Conservation (phyloP, 768 basidiomycete species). For the Lenzites betulinus region DNA sequence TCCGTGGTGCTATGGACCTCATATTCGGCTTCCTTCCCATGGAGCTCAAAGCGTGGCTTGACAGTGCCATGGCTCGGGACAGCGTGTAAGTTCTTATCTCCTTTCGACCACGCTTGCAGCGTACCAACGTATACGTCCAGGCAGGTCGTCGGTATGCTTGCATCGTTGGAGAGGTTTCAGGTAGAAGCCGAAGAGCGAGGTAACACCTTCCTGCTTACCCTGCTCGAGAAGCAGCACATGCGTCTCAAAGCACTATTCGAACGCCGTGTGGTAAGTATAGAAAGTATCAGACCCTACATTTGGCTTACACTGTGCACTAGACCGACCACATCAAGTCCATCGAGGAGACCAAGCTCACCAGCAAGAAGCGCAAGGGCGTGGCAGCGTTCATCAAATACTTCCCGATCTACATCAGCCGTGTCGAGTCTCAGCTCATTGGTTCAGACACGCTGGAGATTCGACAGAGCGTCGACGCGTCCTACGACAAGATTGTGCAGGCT, state of each 20-base stretch:
- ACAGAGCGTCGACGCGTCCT: constrained; percentile 72
- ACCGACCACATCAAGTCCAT: constrained; percentile 85
- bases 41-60: constrained; percentile 86
- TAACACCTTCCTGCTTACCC: constrained; percentile 67
- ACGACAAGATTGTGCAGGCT: constrained; percentile 83
- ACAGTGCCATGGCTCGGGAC: constrained; percentile 74
- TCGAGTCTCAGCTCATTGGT: constrained; percentile 83
- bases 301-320: constrained; percentile 40
- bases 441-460: constrained; percentile 80
- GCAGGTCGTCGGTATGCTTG: constrained; percentile 83
- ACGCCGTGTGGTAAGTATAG: constrained; percentile 61
- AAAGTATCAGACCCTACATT: not conserved
- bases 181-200: constrained; percentile 78
- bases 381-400: constrained; percentile 92
- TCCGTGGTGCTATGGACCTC: constrained; percentile 88
- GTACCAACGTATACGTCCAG: constrained; percentile 42
- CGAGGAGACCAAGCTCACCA: constrained; percentile 87
- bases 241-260: constrained; percentile 78
- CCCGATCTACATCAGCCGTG: constrained; percentile 79
- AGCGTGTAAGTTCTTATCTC: constrained; percentile 55
- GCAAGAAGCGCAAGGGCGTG: constrained; percentile 91
- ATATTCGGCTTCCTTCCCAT: constrained; percentile 91
- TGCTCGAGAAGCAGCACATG: constrained; percentile 82
- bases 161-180: constrained; percentile 74
- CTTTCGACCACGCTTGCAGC: not conserved